Evolutionary conservation across 148 eudicot species (phyloP).

Genomic region (Rheum nobile): DNA sequence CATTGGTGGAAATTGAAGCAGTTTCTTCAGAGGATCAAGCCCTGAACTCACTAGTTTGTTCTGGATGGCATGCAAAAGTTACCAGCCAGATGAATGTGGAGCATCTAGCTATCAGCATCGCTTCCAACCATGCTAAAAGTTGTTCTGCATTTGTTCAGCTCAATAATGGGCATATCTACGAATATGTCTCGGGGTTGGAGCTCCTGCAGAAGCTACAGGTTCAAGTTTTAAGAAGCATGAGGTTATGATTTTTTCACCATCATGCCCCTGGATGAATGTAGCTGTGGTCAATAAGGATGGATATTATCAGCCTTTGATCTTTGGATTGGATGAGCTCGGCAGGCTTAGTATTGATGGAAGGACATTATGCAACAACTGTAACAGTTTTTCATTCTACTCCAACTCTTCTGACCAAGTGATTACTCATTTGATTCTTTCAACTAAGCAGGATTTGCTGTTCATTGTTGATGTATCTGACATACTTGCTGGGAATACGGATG

Average conservation of each 20-base stretch:
- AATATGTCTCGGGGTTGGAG: slow-evolving; percentile 42
- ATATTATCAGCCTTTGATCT: slow-evolving; percentile 36
- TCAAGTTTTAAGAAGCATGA: slow-evolving; percentile 33
- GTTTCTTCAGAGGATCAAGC: slow-evolving; percentile 56
- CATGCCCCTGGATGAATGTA: slow-evolving; percentile 84
- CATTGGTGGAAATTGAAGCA: slow-evolving; percentile 64
- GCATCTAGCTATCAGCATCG: slow-evolving; percentile 41
- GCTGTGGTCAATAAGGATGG: slow-evolving; percentile 32
- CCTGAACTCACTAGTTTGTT: slow-evolving; percentile 55
- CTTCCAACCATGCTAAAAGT: slow-evolving; percentile 33
- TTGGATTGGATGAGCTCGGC: slow-evolving; percentile 74
- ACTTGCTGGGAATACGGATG: slow-evolving; percentile 40
- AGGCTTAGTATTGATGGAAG: slow-evolving; percentile 61
- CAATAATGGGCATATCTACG: slow-evolving; percentile 53
- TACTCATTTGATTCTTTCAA: slow-evolving; percentile 74
- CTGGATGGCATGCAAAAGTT: slow-evolving; percentile 62
- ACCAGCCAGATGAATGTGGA: slow-evolving; percentile 36
- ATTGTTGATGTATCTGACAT: slow-evolving; percentile 68
- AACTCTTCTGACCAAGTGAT: slow-evolving; percentile 40
- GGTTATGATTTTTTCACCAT: slow-evolving; percentile 38
- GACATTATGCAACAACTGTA: slow-evolving; percentile 78
- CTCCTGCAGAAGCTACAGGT: slow-evolving; percentile 22
- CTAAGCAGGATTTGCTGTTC: slow-evolving; percentile 85
- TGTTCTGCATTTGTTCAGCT: slow-evolving; percentile 65
- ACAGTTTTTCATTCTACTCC: slow-evolving; percentile 69